Evolutionary conservation across 2,329 filamentous ascomycete genomes (phyloP), one percentile per base, ranked within the genome.

Genomic region (Sporothrix variecibatus): DNA sequence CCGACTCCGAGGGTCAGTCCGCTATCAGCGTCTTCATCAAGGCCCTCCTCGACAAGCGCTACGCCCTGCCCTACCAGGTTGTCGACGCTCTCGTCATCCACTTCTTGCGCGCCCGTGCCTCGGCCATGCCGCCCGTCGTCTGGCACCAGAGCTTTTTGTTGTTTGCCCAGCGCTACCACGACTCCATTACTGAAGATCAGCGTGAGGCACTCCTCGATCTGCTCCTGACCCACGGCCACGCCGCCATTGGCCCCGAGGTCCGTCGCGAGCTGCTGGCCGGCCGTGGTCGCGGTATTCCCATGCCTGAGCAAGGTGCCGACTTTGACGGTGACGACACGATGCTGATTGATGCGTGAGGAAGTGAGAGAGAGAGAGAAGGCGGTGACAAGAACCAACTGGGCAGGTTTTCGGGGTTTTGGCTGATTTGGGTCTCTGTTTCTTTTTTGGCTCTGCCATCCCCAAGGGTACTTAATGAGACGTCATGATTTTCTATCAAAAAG

Each of bases 21-120:
- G 93, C 95, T 3, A 96, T 95, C 76, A 98, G 98, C 83, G 92
- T 97, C 78, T 97, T 99, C 83, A 97, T 99, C 84, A 94, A 94
- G 80, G 91, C 94, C 0, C 88, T 99, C 51, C 86, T 99, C 3
- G 95, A 98, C 83, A 99, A 99, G 88, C 97, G 97, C 81, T 98
- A 99, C 79, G 96, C 96, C 0, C 86, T 99, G 12, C 96, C 95
- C 0, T 98, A 93, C 85, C 95, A 97, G 82, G 95, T 97, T 72
- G 91, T 99, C 69, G 96, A 99, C 79, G 92, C 94, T 1, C 86
- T 98, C 1, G 96, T 99, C 11, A 98, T 98, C 85, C 95, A 99
- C 83, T 99, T 99, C 83, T 83, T 98, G 76, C 77, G 75, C 40
- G 75, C 76, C 1, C 75, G 74, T 26, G 49, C 73, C 31, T 62